Evolutionary conservation across 176 grass and related monocot species (phyloP).

Genomic region (Eragrostis nindensis): DNA sequence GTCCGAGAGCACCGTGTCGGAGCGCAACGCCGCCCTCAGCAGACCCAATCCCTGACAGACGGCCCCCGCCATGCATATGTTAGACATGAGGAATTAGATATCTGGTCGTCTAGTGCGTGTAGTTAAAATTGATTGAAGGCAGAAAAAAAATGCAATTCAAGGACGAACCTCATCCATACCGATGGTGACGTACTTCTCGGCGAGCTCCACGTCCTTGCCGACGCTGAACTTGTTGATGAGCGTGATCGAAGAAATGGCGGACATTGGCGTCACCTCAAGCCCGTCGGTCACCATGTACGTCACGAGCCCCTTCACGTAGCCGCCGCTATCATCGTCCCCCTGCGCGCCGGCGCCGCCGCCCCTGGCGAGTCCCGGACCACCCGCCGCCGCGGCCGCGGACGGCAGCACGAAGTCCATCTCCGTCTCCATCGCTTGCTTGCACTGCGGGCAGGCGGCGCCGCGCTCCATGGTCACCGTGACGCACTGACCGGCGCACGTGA

Average conservation of each 20-base stretch:
- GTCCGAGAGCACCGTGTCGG: conserved; percentile 43
- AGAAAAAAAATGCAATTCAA: neutral
- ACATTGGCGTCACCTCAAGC: conserved; percentile 62
- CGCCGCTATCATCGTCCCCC: neutral
- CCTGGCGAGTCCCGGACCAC: too few relatives aligned
- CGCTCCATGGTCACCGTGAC: conserved; percentile 34
- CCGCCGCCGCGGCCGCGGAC: neutral
- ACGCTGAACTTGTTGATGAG: conserved; percentile 49
- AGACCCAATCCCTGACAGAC: conserved; percentile 29
- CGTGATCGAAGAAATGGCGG: conserved; percentile 53
- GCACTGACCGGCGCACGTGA: conserved; percentile 30
- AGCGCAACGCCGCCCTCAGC: conserved; percentile 50
- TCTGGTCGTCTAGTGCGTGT: too few relatives aligned
- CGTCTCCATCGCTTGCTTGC: conserved; percentile 24
- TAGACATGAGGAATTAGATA: neutral
- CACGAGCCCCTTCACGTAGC: conserved; percentile 52
- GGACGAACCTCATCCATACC: conserved; percentile 38
- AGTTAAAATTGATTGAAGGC: too few relatives aligned
- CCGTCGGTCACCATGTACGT: conserved; percentile 65
- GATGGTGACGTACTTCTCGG: conserved; percentile 52
- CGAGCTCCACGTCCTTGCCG: conserved; percentile 34
- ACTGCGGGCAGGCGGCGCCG: conserved; percentile 25
- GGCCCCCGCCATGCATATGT: neutral
- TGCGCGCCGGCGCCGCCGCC: too few relatives aligned
- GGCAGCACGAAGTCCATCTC: conserved; percentile 35